phyloP scores from a whole-genome alignment of 2,329 filamentous ascomycete genomes.

The Colletotrichum siamense region DNA sequence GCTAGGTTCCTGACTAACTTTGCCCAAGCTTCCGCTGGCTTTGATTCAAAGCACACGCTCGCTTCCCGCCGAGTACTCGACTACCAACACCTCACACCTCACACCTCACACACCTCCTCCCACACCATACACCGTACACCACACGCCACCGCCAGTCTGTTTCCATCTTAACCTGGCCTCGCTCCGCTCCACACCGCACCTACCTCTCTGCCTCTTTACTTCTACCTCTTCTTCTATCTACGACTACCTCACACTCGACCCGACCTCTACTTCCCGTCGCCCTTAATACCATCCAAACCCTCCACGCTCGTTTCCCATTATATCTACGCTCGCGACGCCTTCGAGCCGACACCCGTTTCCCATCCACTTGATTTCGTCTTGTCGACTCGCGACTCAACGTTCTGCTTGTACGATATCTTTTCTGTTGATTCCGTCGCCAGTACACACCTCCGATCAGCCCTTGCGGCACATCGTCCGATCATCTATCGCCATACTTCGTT shows the following conservation, averaged over 20 bases:
- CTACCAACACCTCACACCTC: background rate
- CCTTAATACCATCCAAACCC: slow-evolving; percentile 7
- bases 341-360: background rate
- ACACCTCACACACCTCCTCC: background rate
- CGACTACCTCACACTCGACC: background rate
- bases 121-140: background rate
- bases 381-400: background rate
- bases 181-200: background rate
- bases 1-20: slow-evolving; percentile 23
- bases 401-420: background rate
- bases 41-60: slow-evolving; percentile 19
- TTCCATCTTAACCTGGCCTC: slow-evolving; percentile 6
- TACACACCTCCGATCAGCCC: background rate
- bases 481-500: background rate
- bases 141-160: slow-evolving; percentile 1
- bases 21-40: slow-evolving; percentile 16
- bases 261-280: background rate
- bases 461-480: background rate
- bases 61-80: slow-evolving; percentile 18
- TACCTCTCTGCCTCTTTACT: background rate
- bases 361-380: background rate
- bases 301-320: slow-evolving; percentile 19
- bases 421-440: background rate
- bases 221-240: background rate
- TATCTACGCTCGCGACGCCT: background rate